Percentiles rank a stretch among this genome's conserved stretches.
Evolutionary conservation across 768 basidiomycete species (phyloP).

Genomic region (Amylocystis lapponica): DNA sequence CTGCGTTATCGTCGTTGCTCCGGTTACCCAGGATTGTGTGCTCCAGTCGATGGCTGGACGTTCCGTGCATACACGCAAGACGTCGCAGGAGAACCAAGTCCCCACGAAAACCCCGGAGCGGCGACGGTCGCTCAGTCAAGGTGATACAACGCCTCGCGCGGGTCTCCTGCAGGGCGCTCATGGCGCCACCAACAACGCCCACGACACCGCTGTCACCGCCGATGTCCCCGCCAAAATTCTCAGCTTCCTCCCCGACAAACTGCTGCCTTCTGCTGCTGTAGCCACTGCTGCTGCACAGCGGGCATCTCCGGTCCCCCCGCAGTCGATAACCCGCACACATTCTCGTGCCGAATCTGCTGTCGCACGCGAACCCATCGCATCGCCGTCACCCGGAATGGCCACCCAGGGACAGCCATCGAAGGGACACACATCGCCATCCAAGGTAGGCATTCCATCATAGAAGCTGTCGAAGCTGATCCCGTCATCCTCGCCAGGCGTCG

Average conservation of each 20-base stretch:
- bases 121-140: slow-evolving; percentile 13
- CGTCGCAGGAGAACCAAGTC: slow-evolving; percentile 1
- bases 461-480: neutral
- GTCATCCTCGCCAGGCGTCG: neutral
- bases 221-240: slow-evolving; percentile 9
- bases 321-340: slow-evolving; percentile 20
- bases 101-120: slow-evolving; percentile 2
- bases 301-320: slow-evolving; percentile 11
- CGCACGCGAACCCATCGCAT: slow-evolving; percentile 19
- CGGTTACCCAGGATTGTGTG: neutral
- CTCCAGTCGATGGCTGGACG: slow-evolving; percentile 3
- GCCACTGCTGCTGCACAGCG: slow-evolving; percentile 10
- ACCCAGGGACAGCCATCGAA: slow-evolving; percentile 14
- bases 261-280: slow-evolving; percentile 14
- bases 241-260: slow-evolving; percentile 20
- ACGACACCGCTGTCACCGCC: slow-evolving; percentile 1
- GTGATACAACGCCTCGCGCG: slow-evolving; percentile 11
- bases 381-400: slow-evolving; percentile 21
- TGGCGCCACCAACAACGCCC: neutral
- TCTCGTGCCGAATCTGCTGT: slow-evolving; percentile 17
- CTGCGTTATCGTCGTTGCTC: neutral
- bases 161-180: slow-evolving; percentile 1
- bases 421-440: slow-evolving; percentile 25
- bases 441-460: slow-evolving; percentile 17
- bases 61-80: slow-evolving; percentile 2